phyloP scores from a whole-genome alignment of 257 asterid genomes.

The Solanum dulcamara region DNA sequence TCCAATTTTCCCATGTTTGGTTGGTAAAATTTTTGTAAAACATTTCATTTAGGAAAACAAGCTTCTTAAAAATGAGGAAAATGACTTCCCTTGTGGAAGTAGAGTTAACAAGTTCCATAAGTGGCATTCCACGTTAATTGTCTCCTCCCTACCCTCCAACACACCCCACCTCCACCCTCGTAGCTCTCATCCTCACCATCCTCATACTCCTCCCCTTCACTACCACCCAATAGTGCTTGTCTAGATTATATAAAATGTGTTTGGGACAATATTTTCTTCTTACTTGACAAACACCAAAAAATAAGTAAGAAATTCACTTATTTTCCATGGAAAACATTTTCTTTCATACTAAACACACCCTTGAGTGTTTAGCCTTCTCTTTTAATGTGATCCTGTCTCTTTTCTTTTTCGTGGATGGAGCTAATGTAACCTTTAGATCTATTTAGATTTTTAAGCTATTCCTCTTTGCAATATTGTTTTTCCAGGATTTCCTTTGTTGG shows the following conservation, averaged over 20 bases:
- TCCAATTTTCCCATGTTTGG: not conserved
- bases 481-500: slow-evolving; percentile 37
- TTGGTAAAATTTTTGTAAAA: not conserved
- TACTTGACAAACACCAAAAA: not conserved
- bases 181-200: not conserved
- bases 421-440: not conserved
- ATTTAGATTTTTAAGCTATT: not conserved
- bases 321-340: not conserved
- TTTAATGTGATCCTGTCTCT: not conserved
- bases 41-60: not conserved
- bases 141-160: not conserved
- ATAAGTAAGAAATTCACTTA: not conserved
- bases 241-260: not conserved
- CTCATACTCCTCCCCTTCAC: not conserved
- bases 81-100: not conserved
- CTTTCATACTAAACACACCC: not conserved
- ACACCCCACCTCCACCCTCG: not conserved
- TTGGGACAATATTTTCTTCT: not conserved
- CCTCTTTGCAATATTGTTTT: not conserved
- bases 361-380: not conserved
- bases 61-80: not conserved
- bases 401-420: not conserved
- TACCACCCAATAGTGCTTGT: not conserved
- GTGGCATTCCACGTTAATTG: not conserved
- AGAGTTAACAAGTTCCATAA: not conserved